These are phyloP conservation scores for Xylariaceae sp. DNA, from an alignment of 2,329 filamentous ascomycete genomes.

Conservation along the genomic window DNA sequence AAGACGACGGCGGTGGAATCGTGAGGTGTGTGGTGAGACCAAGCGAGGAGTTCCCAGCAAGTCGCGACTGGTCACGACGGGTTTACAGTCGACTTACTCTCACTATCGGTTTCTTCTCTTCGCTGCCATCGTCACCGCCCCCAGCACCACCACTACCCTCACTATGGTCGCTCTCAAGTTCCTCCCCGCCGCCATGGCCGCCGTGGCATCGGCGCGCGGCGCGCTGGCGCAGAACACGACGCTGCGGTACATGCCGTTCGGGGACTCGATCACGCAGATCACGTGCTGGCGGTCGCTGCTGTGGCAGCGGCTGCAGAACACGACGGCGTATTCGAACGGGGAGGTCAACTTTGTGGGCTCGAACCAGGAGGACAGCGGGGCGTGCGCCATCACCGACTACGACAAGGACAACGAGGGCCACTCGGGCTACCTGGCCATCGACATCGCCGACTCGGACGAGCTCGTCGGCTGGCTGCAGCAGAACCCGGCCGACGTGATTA, in stretches of 20 bases:
- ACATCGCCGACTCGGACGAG: constrained; percentile 35
- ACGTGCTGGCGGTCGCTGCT: constrained; percentile 35
- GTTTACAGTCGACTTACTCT: too few relatives aligned
- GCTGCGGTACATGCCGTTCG: constrained; percentile 33
- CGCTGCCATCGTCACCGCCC: too few relatives aligned
- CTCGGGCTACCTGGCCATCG: constrained; percentile 33
- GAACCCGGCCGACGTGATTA: constrained; percentile 36
- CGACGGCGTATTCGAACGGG: constrained; percentile 30
- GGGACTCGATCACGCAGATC: constrained; percentile 36
- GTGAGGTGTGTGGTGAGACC: too few relatives aligned
- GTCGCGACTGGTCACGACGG: too few relatives aligned
- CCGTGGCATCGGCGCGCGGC: constrained; percentile 9
- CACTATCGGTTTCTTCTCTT: too few relatives aligned
- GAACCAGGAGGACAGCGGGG: constrained; percentile 22
- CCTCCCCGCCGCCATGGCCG: constrained; percentile 9
- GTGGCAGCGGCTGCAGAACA: constrained; percentile 32
- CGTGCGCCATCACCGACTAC: constrained; percentile 30
- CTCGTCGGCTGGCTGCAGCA: constrained; percentile 33
- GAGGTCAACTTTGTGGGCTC: constrained; percentile 31
- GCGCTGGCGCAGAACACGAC: constrained; percentile 18
- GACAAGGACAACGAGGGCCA: constrained; percentile 37
- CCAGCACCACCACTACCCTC: too few relatives aligned
- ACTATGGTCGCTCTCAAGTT: constrained; percentile 20
- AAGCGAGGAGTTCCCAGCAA: too few relatives aligned
- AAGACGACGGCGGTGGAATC: too few relatives aligned